Conservation (phyloP, 2,329 filamentous ascomycete genomes). For the Raffaelea arxii region DNA sequence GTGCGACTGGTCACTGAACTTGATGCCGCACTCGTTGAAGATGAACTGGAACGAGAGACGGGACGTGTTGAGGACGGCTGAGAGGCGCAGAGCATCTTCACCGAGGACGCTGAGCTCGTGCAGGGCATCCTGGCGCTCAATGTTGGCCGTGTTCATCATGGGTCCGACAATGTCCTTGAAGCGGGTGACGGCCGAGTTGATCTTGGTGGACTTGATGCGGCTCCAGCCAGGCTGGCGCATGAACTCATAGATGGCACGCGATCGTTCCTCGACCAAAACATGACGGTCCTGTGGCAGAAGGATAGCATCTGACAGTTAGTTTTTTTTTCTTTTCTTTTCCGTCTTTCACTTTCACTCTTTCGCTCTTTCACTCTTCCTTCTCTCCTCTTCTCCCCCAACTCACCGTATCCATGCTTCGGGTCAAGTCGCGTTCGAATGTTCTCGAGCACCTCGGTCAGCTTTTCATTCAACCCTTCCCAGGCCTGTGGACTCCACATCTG, state of each 20-base stretch:
- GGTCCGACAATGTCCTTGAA: conserved; percentile 29
- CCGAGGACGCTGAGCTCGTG: conserved; percentile 32
- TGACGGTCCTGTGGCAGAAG: conserved; percentile 21
- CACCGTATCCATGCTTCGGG: conserved; percentile 17
- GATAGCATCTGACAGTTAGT: conserved; percentile 2
- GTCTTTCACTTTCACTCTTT: background rate
- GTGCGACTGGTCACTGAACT: conserved; percentile 39
- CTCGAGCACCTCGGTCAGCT: conserved; percentile 14
- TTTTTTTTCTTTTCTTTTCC: background rate
- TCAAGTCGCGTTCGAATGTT: conserved; percentile 14
- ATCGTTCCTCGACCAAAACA: conserved; percentile 24
- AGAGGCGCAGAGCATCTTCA: conserved; percentile 33
- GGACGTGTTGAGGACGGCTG: conserved; percentile 34
- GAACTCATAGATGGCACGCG: conserved; percentile 22
- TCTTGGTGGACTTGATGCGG: conserved; percentile 15
- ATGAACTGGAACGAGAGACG: conserved; percentile 22
- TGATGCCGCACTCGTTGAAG: conserved; percentile 40
- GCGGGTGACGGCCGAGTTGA: conserved; percentile 14
- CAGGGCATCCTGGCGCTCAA: conserved; percentile 25
- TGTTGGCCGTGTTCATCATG: conserved; percentile 30
- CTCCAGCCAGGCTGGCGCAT: conserved; percentile 19
- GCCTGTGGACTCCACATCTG: conserved; percentile 22
- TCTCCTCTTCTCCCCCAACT: conserved; percentile 2
- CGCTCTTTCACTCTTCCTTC: background rate
- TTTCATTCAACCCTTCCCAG: conserved; percentile 22